These are phyloP conservation scores for Solanum medicagineum DNA, from an alignment of 257 asterid genomes.

Conservation along the genomic window DNA sequence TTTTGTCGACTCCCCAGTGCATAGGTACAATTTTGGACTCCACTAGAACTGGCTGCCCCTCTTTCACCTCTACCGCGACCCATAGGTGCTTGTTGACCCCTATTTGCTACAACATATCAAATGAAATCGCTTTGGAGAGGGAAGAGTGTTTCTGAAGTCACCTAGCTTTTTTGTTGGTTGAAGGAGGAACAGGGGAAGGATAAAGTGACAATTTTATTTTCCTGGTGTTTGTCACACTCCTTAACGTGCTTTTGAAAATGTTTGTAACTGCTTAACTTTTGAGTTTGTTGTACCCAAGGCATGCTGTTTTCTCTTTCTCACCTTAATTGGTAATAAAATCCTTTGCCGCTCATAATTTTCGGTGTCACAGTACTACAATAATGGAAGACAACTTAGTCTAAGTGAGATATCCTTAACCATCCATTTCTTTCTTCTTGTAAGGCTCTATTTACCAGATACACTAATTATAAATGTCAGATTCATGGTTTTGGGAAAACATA, in stretches of 20 bases:
- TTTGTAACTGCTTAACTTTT: background rate
- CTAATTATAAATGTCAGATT: no score
- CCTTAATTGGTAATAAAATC: background rate
- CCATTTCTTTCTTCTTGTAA: no score
- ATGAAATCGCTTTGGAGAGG: no score
- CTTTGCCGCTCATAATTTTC: background rate
- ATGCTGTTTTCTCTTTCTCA: background rate
- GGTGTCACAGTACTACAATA: background rate
- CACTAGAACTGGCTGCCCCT: no score
- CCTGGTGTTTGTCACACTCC: background rate
- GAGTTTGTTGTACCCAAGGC: background rate
- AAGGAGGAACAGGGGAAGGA: background rate
- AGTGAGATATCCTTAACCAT: no score
- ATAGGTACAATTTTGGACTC: no score
- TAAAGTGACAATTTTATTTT: background rate
- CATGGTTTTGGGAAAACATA: no score
- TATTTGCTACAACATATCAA: no score
- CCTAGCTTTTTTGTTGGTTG: background rate
- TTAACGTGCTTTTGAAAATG: background rate
- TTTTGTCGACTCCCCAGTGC: no score
- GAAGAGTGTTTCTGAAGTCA: background rate
- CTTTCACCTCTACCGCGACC: no score
- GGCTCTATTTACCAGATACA: no score
- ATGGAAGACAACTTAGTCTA: background rate
- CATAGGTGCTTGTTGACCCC: no score